phyloP scores from a whole-genome alignment of 2,329 filamentous ascomycete genomes.

The Dryadomyces sulphureus region DNA sequence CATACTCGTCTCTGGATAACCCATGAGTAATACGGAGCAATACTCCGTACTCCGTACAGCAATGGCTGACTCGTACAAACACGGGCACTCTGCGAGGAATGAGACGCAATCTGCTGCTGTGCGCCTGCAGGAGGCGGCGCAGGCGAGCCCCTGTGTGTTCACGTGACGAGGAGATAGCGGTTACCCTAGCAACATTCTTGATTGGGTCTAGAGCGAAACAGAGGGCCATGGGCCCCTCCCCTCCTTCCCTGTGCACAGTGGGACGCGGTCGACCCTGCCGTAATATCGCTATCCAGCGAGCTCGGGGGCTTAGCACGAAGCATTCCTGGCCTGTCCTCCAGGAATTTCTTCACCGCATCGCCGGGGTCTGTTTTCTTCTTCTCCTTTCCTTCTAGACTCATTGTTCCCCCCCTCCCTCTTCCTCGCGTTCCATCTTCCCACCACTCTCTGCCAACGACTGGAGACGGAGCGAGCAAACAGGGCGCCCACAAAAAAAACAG shows the following conservation, averaged over 20 bases:
- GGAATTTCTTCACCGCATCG: not conserved
- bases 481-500: not conserved
- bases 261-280: conserved; percentile 3
- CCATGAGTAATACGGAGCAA: too few relatives aligned
- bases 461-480: not conserved
- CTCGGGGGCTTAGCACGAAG: not conserved
- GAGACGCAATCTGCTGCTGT: too few relatives aligned
- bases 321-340: not conserved
- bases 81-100: too few relatives aligned
- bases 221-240: not conserved
- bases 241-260: not conserved
- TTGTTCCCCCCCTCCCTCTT: not conserved
- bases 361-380: not conserved
- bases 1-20: too few relatives aligned
- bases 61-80: too few relatives aligned
- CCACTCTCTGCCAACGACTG: not conserved
- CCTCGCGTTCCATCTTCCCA: too few relatives aligned
- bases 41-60: too few relatives aligned
- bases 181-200: conserved; percentile 5
- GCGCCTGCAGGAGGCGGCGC: too few relatives aligned
- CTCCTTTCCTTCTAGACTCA: not conserved
- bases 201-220: conserved; percentile 6
- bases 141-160: not conserved
- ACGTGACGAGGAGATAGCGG: not conserved
- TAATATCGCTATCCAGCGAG: not conserved